phyloP scores from a whole-genome alignment of 129 eudicot genomes.

The Pulicaria dysenterica region DNA sequence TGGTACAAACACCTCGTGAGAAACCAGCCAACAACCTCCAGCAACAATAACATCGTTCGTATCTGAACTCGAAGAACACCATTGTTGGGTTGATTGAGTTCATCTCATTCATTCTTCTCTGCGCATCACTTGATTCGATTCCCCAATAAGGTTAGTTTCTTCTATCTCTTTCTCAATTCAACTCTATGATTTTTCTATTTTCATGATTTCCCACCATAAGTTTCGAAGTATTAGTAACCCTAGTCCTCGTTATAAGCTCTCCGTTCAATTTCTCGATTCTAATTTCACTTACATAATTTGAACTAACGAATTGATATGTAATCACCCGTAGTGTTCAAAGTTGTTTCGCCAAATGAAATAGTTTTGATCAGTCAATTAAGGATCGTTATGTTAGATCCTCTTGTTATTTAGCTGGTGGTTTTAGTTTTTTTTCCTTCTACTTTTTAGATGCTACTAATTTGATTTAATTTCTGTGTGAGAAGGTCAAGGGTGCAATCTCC shows the following conservation, averaged over 20 bases:
- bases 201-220: conserved; percentile 8
- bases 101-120: conserved; percentile 15
- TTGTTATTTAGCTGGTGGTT: conserved; percentile 21
- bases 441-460: conserved; percentile 11
- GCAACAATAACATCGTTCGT: conserved; percentile 31
- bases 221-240: conserved; percentile 16
- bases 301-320: neutral
- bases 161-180: conserved; percentile 17
- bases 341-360: neutral
- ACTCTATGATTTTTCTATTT: conserved; percentile 12
- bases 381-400: conserved; percentile 15
- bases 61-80: conserved; percentile 30
- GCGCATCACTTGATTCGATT: conserved; percentile 7
- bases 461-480: neutral
- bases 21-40: conserved; percentile 26
- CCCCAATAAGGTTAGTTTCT: conserved; percentile 18
- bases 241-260: conserved; percentile 18
- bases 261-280: conserved; percentile 21
- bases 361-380: conserved; percentile 10
- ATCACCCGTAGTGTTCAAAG: neutral
- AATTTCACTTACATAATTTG: conserved; percentile 16
- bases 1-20: conserved; percentile 15
- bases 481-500: conserved; percentile 30
- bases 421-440: neutral
- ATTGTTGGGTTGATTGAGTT: neutral